Base-by-base conservation (phyloP, 1,139 yeast species). In the Geotrichum macrosporum region DNA sequence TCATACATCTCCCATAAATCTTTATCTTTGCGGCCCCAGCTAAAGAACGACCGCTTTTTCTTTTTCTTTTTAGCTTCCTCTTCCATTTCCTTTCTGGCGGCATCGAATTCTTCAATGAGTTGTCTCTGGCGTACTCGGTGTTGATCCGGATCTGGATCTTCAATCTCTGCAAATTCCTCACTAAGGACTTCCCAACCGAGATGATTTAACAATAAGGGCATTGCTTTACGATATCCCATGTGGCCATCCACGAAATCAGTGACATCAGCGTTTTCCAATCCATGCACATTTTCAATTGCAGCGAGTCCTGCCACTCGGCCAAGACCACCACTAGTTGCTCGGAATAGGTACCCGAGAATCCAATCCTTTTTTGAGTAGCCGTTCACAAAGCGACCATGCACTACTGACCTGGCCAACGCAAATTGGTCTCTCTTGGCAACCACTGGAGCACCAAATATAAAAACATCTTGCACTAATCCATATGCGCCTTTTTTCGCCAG, bases 281-380 rank as follows among this genome's bases (percentile, higher is more conserved):
- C 84, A 22, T 76, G 39, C 3, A 38, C 50, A 41, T 70, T 73
- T 38, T 78, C 80, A 34, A 89, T 75, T 1, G 92, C 82, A 0
- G 95, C 81, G 35, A 94, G 72, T 0, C 99, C 99, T 6, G 94
- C 94, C 42, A 94, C 94, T 13, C 85, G 76, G 59, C 85, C 83
- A 44, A 94, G 71, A 0, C 98, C 97, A 48, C 98, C 97, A 48
- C 94, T 81, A 0, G 97, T 89, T 1, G 98, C 98, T 56, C 98
- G 74, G 66, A 92, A 94, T 35, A 94, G 68, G 64, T 94, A 94
- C 0, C 98, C 98, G 51, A 94, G 72, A 54, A 94, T 83, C 99
- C 99, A 94, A 67, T 94, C 99, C 59, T 84, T 88, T 55, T 80
- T 78, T 2, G 96, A 85, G 64, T 79, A 94, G 0, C 96, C 97